These are phyloP conservation scores for Tulasnella sp. DNA, from an alignment of 768 basidiomycete species.

Conservation along the genomic window DNA sequence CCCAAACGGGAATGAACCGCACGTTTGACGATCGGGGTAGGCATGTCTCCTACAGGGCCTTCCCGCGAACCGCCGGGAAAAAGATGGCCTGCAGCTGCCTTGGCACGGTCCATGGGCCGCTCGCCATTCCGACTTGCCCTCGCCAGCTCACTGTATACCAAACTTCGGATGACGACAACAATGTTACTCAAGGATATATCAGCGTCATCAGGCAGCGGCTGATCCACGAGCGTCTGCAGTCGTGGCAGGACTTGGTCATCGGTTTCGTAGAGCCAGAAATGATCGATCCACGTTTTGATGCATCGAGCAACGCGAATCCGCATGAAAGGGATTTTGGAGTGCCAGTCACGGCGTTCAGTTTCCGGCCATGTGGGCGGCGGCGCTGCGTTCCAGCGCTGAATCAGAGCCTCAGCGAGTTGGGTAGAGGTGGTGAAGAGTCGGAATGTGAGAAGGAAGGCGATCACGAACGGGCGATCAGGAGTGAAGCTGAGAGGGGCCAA, in stretches of 20 bases:
- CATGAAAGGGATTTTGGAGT: conserved; percentile 76
- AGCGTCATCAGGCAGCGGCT: not conserved
- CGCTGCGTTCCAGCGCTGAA: conserved; percentile 67
- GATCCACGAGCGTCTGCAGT: conserved; percentile 19
- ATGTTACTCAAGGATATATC: conserved; percentile 1
- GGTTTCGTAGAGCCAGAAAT: conserved; percentile 68
- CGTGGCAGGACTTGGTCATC: conserved; percentile 49
- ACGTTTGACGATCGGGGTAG: conserved; percentile 72
- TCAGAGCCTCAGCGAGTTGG: conserved; percentile 65
- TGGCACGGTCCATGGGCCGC: conserved; percentile 1
- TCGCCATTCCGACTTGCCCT: not conserved
- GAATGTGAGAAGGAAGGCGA: conserved; percentile 93
- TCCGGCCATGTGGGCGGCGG: conserved; percentile 45
- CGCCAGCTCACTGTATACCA: not conserved
- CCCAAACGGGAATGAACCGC: conserved; percentile 26
- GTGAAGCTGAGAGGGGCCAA: conserved; percentile 92
- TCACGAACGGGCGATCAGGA: conserved; percentile 75
- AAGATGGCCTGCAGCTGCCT: not conserved
- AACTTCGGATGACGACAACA: not conserved
- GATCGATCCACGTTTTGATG: conserved; percentile 88
- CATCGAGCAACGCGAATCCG: conserved; percentile 86
- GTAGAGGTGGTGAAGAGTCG: conserved; percentile 73
- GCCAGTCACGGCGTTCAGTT: conserved; percentile 63
- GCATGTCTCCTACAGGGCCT: conserved; percentile 61
- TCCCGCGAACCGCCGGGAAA: conserved; percentile 42